These are phyloP conservation scores for Xerocomellus amylosporus DNA, from an alignment of 768 basidiomycete species.

Conservation along the genomic window DNA sequence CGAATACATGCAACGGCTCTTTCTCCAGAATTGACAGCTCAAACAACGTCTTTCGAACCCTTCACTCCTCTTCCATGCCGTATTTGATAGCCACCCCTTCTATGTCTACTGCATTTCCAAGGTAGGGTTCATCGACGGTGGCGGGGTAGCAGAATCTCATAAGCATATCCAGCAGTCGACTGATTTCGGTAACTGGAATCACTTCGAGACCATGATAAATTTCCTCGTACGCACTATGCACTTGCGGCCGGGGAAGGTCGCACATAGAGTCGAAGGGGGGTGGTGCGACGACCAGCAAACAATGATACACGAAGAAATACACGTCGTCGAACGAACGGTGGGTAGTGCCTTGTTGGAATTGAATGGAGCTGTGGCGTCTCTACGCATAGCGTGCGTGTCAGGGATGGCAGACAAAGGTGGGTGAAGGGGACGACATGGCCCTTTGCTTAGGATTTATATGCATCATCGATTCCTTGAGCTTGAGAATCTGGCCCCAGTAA, in stretches of 20 bases:
- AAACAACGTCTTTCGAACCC: constrained; percentile 26
- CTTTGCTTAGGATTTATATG: constrained; percentile 12
- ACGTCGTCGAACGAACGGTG: constrained; percentile 48
- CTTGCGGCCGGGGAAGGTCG: constrained; percentile 25
- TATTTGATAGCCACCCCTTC: constrained; percentile 30
- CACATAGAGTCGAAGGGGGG: constrained; percentile 35
- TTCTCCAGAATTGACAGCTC: constrained; percentile 26
- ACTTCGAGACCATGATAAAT: constrained; percentile 16
- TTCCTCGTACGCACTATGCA: constrained; percentile 11
- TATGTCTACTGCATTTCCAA: constrained; percentile 16
- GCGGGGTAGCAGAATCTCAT: constrained; percentile 38
- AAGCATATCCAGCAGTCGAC: constrained; percentile 28
- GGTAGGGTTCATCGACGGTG: constrained; percentile 22
- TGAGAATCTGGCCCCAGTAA: not conserved
- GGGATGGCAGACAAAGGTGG: not conserved
- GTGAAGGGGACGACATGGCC: not conserved
- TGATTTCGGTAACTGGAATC: constrained; percentile 32
- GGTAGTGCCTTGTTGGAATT: constrained; percentile 44
- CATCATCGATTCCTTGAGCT: not conserved
- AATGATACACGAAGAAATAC: constrained; percentile 24
- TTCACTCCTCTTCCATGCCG: constrained; percentile 26
- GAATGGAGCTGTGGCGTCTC: constrained; percentile 39
- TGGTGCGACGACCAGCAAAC: constrained; percentile 27
- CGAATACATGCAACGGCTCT: constrained; percentile 31
- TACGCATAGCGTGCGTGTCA: constrained; percentile 13